Evolutionary conservation across 2,329 filamentous ascomycete species (phyloP), one percentile per base, ranked within the genome.

Genomic region (Xylariales sp.): DNA sequence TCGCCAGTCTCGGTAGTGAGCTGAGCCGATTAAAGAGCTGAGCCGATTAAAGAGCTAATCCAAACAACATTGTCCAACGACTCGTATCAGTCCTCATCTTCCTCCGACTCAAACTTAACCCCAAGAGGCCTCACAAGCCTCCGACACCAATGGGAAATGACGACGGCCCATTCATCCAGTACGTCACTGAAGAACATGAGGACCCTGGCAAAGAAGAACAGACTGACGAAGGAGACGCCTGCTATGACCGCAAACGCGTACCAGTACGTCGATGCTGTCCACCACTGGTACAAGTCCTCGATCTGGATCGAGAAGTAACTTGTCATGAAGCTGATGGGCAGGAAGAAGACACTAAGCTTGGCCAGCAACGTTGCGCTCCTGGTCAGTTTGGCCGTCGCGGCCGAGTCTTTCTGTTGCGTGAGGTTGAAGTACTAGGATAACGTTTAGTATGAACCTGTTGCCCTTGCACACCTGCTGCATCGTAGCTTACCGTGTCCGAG

Each of bases 251-350:
- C 76, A 63, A 89, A 88, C 20, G 72, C 65, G 37, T 75, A 67
- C 84, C 84, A 88, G 57, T 86, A 89, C 31, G 78, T 74, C 42
- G 60, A 70, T 11, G 73, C 63, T 0, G 75, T 78, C 60, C 85
- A 88, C n/a, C 65, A 61, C 6, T 59, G 57, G 36, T 75, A 69
- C 8, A 81, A 63, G 4, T 76, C 73, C 6, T 67, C 61, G 37
- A 88, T 75, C 56, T 86, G 74, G 2, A 82, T 73, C 5, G 79
- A 82, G 58, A 88, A 89, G 60, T 88, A 89, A 22, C 71, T 78
- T 3, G 84, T 87, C 77, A 88, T 81, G 36, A 88, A 72, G 50
- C 76, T 83, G 46, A 88, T 82, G 1, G 85, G 85, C 42, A 88
- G 70, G 63, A 89, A 89, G 38, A 88, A 68, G 29, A 88, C 84